Conservation (phyloP, 2,329 filamentous ascomycete genomes). For the Fusarium sp. region DNA sequence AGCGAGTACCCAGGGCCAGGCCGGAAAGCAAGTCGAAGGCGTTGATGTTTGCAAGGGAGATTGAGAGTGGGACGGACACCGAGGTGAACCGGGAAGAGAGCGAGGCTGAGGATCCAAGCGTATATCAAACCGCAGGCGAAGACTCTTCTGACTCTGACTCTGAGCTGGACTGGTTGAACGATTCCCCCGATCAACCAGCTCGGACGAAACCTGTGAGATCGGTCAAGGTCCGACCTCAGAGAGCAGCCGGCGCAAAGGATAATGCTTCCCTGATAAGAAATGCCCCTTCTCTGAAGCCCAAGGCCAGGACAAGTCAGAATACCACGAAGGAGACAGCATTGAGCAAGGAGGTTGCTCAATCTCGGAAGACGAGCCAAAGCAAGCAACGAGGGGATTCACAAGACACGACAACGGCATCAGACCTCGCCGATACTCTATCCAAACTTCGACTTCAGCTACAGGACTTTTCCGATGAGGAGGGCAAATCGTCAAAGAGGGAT, state of each 20-base stretch:
- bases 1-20: not conserved
- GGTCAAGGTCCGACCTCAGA: not conserved
- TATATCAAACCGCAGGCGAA: conserved; percentile 42
- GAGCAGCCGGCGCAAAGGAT: not conserved
- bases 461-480: conserved; percentile 41
- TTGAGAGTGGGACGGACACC: conserved; percentile 18
- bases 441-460: conserved; percentile 42
- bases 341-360: not conserved
- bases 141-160: conserved; percentile 33
- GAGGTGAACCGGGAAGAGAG: conserved; percentile 13
- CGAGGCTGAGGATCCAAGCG: conserved; percentile 37
- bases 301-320: not conserved
- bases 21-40: conserved; percentile 15
- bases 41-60: conserved; percentile 17
- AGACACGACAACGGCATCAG: conserved; percentile 24
- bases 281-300: conserved; percentile 9
- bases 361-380: conserved; percentile 12
- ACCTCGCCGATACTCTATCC: conserved; percentile 40
- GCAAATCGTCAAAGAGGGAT: conserved; percentile 5
- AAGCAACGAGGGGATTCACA: not conserved
- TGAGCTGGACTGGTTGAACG: conserved; percentile 30
- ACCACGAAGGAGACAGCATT: not conserved
- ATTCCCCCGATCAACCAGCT: conserved; percentile 17
- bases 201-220: conserved; percentile 6
- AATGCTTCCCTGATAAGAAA: conserved; percentile 5